Evolutionary conservation across 306 rosid genomes (phyloP).

Genomic region (Quercus aquifolioides): DNA sequence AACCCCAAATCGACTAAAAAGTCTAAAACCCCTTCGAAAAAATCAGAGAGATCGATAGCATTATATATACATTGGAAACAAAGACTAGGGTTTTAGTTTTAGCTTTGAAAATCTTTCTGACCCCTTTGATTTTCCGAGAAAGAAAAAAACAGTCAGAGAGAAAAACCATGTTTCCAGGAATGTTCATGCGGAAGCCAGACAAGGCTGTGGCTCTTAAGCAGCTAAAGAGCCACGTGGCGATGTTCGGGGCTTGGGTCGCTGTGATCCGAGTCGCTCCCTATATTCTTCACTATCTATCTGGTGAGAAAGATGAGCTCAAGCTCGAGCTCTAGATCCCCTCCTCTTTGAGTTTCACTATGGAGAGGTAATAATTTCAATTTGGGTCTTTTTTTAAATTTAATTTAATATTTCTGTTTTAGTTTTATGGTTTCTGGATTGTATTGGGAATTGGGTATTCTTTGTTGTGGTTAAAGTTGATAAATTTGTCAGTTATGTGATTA

Average conservation of each 20-base stretch:
- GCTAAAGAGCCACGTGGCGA: conserved; percentile 67
- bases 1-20: not conserved
- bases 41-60: no score
- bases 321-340: conserved; percentile 53
- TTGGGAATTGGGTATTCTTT: not conserved
- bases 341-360: not conserved
- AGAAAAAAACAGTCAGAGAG: not conserved
- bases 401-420: not conserved
- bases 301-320: conserved; percentile 75
- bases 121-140: not conserved
- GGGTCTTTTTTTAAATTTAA: not conserved
- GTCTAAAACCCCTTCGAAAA: not conserved
- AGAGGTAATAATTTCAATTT: conserved; percentile 20
- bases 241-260: conserved; percentile 88
- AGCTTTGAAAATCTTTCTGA: not conserved
- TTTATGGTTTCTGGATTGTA: not conserved
- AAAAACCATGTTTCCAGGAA: conserved; percentile 79
- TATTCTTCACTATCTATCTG: conserved; percentile 61
- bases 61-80: no score
- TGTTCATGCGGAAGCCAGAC: conserved; percentile 94
- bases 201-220: conserved; percentile 82
- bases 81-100: conserved; percentile 22
- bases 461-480: not conserved
- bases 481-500: not conserved
- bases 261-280: conserved; percentile 79